Base-by-base conservation (phyloP, 495 filamentous ascomycete genomes). In the Trichoderma orchidacearum region DNA sequence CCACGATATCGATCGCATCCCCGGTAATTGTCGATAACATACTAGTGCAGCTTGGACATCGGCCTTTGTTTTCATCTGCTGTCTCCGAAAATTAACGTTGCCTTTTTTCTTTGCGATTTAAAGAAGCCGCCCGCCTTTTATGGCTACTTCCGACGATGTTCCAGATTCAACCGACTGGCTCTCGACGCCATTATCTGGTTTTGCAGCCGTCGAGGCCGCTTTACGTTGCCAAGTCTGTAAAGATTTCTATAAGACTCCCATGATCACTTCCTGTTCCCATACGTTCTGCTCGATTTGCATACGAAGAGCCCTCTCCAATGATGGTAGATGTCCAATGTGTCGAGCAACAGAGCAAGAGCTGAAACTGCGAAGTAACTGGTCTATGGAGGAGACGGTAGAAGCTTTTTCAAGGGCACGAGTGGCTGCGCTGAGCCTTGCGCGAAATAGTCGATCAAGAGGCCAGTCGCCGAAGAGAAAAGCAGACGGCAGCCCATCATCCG, bases 251-350 rank as follows among this genome's bases (percentile, higher is more conserved):
- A 79, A 81, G 58, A 90, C 87, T 23, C 93, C 93, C 0, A 91
- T 99, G 75, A 84, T 96, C 55, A 99, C 93, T 1, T 85, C 85
- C 0, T 99, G 93, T 75, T 86, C 81, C 38, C 93, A 99, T 68
- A 96, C 93, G 0, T 99, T 99, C 66, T 99, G 93, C 76, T 96
- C 90, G 15, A 68, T 92, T 29, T 99, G 93, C 68, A 96, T 98
- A 59, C 87, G 93, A 15, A 75, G 90, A 54, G 87, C 85, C 59
- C 74, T 99, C 2, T 82, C 83, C 6, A 74, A 78, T 1, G 91
- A 95, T 59, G 84, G 87, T 9, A 87, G 85, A 66, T 99, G 93
- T 64, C 94, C 93, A 0, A 72, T 85, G 0, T 99, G 93, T 67
- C 82, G 91, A 52, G 71, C 77, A 3, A 62, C 70, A 5, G 87